A percentile compares a stretch with the other conserved stretches of the same genome.
These are phyloP conservation scores for Phytophthora pluvialis DNA, from an alignment of 352 stramenopile genomes.

Conservation along the genomic window DNA sequence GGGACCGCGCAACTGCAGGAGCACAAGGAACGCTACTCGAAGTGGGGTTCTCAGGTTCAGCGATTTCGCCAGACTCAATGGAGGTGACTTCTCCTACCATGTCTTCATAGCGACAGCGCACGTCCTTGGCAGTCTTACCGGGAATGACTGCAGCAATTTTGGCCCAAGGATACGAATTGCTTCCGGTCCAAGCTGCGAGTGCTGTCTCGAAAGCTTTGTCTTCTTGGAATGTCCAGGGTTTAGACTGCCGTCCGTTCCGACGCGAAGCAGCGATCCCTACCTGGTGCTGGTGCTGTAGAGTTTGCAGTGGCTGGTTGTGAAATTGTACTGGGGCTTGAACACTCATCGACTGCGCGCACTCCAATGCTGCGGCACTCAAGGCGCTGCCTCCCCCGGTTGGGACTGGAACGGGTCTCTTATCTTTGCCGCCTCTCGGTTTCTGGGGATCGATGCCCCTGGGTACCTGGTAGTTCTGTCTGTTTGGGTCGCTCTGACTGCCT, in stretches of 20 bases:
- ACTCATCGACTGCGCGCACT: constrained; percentile 39
- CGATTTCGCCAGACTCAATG: constrained; percentile 51
- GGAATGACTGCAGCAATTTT: constrained; percentile 76
- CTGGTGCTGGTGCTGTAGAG: constrained; percentile 23
- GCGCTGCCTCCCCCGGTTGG: constrained; percentile 14
- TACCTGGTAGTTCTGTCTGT: constrained; percentile 36
- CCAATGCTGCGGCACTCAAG: constrained; percentile 34
- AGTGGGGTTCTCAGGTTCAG: constrained; percentile 6
- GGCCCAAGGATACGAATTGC: constrained; percentile 77
- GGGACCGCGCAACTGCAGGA: constrained; percentile 12
- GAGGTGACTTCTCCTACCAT: constrained; percentile 75
- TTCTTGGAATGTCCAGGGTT: constrained; percentile 82
- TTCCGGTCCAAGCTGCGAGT: constrained; percentile 62
- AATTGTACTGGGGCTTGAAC: constrained; percentile 14
- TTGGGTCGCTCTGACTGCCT: constrained; percentile 40
- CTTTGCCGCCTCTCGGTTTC: constrained; percentile 18
- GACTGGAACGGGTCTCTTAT: constrained; percentile 10
- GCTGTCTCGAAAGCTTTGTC: constrained; percentile 83
- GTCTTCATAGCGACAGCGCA: constrained; percentile 73
- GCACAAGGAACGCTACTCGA: constrained; percentile 6
- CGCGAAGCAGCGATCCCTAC: constrained; percentile 17
- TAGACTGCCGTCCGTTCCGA: constrained; percentile 41
- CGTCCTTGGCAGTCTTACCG: constrained; percentile 79
- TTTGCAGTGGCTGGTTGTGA: constrained; percentile 26
- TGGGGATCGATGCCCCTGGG: constrained; percentile 9